Percentiles rank a stretch among this genome's conserved stretches.
These are phyloP conservation scores for Aspergillus felis DNA, from an alignment of 2,329 filamentous ascomycete species.

Conservation along the genomic window DNA sequence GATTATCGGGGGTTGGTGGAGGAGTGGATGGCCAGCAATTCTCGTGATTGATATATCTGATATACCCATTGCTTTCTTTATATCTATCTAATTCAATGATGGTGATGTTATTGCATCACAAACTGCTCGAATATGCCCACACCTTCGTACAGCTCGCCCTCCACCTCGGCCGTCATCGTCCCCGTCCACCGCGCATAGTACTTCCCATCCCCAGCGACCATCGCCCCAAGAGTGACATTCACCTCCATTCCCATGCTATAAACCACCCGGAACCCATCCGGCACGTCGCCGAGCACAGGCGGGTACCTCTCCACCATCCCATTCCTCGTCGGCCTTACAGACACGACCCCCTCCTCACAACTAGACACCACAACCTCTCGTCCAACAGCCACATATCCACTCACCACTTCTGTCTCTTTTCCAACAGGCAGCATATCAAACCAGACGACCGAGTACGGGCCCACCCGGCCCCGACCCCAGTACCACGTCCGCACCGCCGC, in stretches of 20 bases:
- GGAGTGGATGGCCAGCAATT: conserved; percentile 31
- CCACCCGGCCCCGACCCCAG: conserved; percentile 45
- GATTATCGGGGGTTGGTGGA: conserved; percentile 42
- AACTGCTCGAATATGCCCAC: conserved; percentile 25
- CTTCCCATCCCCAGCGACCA: conserved; percentile 11
- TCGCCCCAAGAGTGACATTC: conserved; percentile 8
- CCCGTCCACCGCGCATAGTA: conserved; percentile 24
- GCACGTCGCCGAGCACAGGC: conserved; percentile 10
- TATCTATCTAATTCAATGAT: too few species aligned
- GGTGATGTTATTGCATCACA: neutral
- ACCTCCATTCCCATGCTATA: conserved; percentile 6
- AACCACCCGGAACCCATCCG: conserved; percentile 6
- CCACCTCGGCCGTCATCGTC: conserved; percentile 8
- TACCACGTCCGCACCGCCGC: conserved; percentile 34
- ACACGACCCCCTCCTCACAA: conserved; percentile 15
- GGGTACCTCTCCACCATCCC: neutral
- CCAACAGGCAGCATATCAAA: conserved; percentile 30
- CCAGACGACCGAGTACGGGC: conserved; percentile 45
- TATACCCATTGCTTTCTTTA: too few species aligned
- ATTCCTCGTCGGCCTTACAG: conserved; percentile 9
- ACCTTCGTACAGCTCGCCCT: conserved; percentile 7
- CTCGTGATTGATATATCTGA: too few species aligned
- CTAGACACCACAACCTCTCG: conserved; percentile 22
- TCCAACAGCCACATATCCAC: conserved; percentile 30
- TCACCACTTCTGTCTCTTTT: conserved; percentile 9